Conservation (phyloP, 2,329 filamentous ascomycete genomes). For the Calonectria leucothoes region DNA sequence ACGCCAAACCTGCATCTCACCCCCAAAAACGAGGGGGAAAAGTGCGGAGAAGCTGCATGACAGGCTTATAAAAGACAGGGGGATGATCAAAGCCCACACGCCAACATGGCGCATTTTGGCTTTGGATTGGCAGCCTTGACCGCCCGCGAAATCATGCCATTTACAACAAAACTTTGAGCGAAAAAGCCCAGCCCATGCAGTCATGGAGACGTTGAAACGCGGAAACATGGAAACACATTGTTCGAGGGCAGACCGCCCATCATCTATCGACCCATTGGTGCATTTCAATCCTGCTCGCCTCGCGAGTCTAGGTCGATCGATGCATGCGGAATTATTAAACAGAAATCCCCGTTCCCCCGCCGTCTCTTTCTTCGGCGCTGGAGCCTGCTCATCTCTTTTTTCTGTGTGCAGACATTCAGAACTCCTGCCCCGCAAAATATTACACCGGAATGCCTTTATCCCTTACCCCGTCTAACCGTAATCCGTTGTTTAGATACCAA, state of each 20-base stretch:
- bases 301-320: conserved; percentile 35
- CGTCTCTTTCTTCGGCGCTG: conserved; percentile 13
- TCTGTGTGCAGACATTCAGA: conserved; percentile 27
- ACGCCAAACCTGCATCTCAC: not conserved
- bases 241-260: conserved; percentile 39
- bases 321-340: conserved; percentile 45
- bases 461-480: conserved; percentile 26
- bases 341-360: conserved; percentile 38
- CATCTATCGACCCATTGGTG: conserved; percentile 39
- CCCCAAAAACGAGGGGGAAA: conserved; percentile 14
- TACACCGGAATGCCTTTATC: conserved; percentile 42
- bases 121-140: not conserved
- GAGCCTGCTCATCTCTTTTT: conserved; percentile 28
- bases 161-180: not conserved
- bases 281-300: conserved; percentile 36
- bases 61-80: conserved; percentile 9
- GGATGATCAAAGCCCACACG: not conserved
- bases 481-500: conserved; percentile 80
- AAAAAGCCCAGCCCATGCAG: not conserved
- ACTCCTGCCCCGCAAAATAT: conserved; percentile 40
- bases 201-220: not conserved
- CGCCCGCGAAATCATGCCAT: not conserved
- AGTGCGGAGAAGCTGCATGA: conserved; percentile 24
- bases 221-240: conserved; percentile 38
- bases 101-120: not conserved